Evolutionary conservation across 1,284 basidiomycete species (phyloP), one percentile per base, ranked within the genome.

Genomic region (Butyriboletus appendiculatus): DNA sequence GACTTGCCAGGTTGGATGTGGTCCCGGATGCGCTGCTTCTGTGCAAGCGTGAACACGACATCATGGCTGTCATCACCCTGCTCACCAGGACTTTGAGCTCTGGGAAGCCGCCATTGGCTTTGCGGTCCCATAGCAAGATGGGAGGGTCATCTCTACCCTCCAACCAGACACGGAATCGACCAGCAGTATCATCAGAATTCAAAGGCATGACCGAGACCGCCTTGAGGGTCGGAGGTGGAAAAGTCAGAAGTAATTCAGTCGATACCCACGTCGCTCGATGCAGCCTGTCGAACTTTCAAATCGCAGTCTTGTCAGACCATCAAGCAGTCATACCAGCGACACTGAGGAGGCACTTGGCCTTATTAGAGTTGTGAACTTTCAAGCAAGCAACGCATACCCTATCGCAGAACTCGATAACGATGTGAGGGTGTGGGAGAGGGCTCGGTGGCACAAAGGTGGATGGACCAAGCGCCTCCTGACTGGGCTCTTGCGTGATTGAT

Each of bases 1-100:
- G 82, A 83, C 64, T 84, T 82, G 35, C 81, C 85, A 28, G 94
- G 94, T 62, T 92, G 85, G 34, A 96, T 74, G 30, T 80, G 69
- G 70, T 96, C 91, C 41, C 94, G 81, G 55, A 96, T 84, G 45
- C 89, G 80, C 71, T 96, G 94, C 74, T 96, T 96, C 88, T 96
- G 63, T 38, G 35, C 28, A 35, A 51, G 28, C 38, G 40, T 57
- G 45, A 56, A 51, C 33, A 53, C 30, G 34, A 44, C 42, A 53
- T 32, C 44, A 32, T 33, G 48, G 41, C 30, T 15, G 38, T 34
- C 45, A 28, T 34, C 45, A 28, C 28, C 28, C 37, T 15, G 74
- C 85, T 66, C 62, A 91, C 91, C 63, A 94, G 75, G n/a, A 81
- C 77, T 71, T 93, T 93, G 56, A 93, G 74, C 71, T 96, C 94